Evolutionary conservation across 2,329 filamentous ascomycete species (phyloP).

Genomic region (Colletotrichum sp.): DNA sequence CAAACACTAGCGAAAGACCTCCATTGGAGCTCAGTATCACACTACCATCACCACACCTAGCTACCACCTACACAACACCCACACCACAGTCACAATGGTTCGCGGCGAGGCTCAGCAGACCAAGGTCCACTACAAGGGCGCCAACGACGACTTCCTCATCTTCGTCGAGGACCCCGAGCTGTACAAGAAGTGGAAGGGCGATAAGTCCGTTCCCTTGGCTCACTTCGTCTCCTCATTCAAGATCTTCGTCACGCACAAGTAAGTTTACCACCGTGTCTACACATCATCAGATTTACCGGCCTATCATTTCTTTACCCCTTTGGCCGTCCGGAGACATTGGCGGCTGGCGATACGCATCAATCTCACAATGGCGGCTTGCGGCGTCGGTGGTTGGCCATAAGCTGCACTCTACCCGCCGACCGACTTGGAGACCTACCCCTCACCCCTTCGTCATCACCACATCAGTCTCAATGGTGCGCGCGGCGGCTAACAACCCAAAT

Average conservation of each 20-base stretch:
- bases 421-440: background rate
- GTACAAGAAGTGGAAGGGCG: conserved; percentile 82
- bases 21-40: background rate
- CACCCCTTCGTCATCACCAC: background rate
- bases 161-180: conserved; percentile 65
- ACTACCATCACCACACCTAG: conserved; percentile 13
- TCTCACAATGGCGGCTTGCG: background rate
- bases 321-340: background rate
- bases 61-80: conserved; percentile 18
- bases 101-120: conserved; percentile 72
- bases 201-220: conserved; percentile 78
- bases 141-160: conserved; percentile 62
- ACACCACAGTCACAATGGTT: conserved; percentile 60
- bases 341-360: background rate
- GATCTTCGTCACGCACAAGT: conserved; percentile 91
- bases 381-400: background rate
- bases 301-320: background rate
- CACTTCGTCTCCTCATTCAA: conserved; percentile 90
- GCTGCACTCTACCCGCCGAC: background rate
- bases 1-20: conserved; percentile 14
- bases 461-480: background rate
- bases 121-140: conserved; percentile 89
- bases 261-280: conserved; percentile 43
- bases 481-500: background rate
- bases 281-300: background rate